Evolutionary conservation across 2,329 filamentous ascomycete species (phyloP), one percentile per base, ranked within the genome.

Genomic region (Aspergillus brunneoviolaceus): DNA sequence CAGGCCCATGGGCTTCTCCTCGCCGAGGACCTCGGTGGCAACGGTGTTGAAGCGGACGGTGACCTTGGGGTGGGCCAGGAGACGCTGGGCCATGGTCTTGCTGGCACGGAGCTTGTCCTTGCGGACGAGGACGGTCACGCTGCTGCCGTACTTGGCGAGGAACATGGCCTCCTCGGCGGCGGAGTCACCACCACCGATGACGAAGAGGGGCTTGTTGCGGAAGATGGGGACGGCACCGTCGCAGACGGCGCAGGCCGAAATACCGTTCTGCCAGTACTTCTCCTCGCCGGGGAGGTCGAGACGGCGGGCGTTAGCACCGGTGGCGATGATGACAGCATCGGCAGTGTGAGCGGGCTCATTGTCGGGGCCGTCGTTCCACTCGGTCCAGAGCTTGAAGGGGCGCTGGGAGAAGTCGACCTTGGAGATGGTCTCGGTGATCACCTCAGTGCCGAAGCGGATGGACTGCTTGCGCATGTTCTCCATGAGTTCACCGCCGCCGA

Each of bases 161-260:
- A 97, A 99, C 70, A 96, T 89, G 59, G 93, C 92, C 85, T 99
- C 95, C 80, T 99, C 96, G 29, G 96, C 95, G 19, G 95, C 95
- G 16, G 91, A 96, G 80, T 99, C 95, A 71, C 95, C 95, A 65
- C 95, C 96, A 65, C 95, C 95, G 65, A 99, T 97, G 53, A 99
- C 95, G 47, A 94, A 91, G 58, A 99, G 84, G 9, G 90, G 94
- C 84, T 96, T 96, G 79, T 97, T 92, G 70, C 94, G 87, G 88
- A 96, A 99, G 77, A 99, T 97, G 62, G 95, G 95, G 51, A 98
- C 89, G 53, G 93, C 95, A 65, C 95, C 95, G 74, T 99, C 95
- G 80, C 95, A 99, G 52, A 99, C 95, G 35, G 95, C 95, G 79
- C 95, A 99, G 53, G 95, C 95, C 55, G 90, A 95, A 74, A 99